Conservation (phyloP, 139 green algal genomes). For the Marvania coccoides region DNA sequence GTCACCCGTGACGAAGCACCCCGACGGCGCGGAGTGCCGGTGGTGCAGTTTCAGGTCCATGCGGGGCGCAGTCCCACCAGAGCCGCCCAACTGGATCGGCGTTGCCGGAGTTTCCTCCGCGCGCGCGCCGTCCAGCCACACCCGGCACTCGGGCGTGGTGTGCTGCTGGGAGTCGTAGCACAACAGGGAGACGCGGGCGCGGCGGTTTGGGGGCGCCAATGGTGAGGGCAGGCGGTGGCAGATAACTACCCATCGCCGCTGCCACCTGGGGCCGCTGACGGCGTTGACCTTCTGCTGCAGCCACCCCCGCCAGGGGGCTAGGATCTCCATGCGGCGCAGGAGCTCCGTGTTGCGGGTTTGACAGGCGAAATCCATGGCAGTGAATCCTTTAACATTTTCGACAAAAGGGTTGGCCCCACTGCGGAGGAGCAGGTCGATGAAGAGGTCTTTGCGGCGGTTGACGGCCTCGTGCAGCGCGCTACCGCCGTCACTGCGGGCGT, state of each 20-base stretch:
- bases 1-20: not conserved
- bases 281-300: slow-evolving; percentile 34
- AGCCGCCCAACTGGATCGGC: not conserved
- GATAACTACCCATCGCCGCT: slow-evolving; percentile 22
- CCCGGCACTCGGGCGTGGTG: slow-evolving; percentile 7
- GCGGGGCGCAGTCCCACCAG: too few relatives aligned
- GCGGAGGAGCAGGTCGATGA: slow-evolving; percentile 33
- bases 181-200: slow-evolving; percentile 12
- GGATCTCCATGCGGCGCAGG: slow-evolving; percentile 32
- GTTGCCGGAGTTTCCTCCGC: not conserved
- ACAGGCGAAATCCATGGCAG: slow-evolving; percentile 43
- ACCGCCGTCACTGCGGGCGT: slow-evolving; percentile 1
- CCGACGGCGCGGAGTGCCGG: not conserved
- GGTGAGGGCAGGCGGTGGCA: slow-evolving; percentile 15
- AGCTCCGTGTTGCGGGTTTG: slow-evolving; percentile 19
- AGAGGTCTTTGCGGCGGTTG: slow-evolving; percentile 9
- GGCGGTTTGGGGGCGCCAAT: not conserved
- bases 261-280: slow-evolving; percentile 14
- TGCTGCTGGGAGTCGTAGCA: slow-evolving; percentile 4
- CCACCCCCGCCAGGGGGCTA: slow-evolving; percentile 22
- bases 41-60: not conserved
- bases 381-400: slow-evolving; percentile 38
- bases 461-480: slow-evolving; percentile 38
- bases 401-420: slow-evolving; percentile 34
- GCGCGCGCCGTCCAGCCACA: slow-evolving; percentile 23